Evolutionary conservation across 805 yeast genomes (phyloP), one percentile per base, ranked within the genome.

Genomic region (Starmera quercuum): DNA sequence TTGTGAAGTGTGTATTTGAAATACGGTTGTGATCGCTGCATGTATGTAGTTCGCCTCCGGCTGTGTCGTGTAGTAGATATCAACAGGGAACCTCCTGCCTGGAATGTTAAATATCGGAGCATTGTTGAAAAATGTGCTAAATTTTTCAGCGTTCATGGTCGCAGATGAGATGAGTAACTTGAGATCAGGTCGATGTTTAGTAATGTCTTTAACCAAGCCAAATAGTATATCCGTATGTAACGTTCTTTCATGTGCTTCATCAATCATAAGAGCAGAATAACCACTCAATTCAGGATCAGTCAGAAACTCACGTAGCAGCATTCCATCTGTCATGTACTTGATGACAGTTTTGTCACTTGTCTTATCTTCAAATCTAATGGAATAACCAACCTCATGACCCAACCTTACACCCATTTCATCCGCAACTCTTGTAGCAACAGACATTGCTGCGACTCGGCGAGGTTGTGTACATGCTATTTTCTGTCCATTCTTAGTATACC

Each of bases 201-300:
- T 53, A 0, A 86, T 71, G 39, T 81, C 83, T 44, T 90, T 90
- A 21, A 90, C 58, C 24, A 92, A 61, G 1, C 95, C 95, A 33
- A 90, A 63, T 7, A 90, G 52, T 8, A 76, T 68, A 58, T 90
- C 98, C 0, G 97, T 90, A n/a, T 90, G 79, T 26, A 90, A 64
- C 0, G 97, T 92, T 37, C 98, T 69, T 54, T 92, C 98, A 53
- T 92, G 98, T 0, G 98, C 98, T 58, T 90, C 98, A 59, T 90
- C 98, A 31, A 90, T 79, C 82, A 90, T 87, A 36, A 90, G 66
- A 1, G 83, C 95, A 2, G 92, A 74, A 51, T 88, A 90, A 2
- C 59, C 61, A 1, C 67, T 57, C 26, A 88, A 58, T 28, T 73
- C 73, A 0, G 94, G 84, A 52, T 88, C 97, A 1, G 71, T 63